Evolutionary conservation across 1,284 basidiomycete genomes (phyloP).

Genomic region (Ustilago nuda): DNA sequence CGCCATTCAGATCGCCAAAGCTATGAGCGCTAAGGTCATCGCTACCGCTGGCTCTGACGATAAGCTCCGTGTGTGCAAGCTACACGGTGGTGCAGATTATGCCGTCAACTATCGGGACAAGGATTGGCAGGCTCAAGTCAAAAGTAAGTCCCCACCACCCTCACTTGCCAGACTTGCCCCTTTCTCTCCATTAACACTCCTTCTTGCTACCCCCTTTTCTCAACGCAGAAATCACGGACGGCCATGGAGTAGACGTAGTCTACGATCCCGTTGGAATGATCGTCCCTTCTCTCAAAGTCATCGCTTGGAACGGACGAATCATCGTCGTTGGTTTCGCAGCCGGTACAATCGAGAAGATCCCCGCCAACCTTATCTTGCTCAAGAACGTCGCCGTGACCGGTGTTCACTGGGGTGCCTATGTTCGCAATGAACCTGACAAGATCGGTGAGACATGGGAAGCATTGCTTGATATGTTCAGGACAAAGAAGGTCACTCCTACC

Average conservation of each 20-base stretch:
- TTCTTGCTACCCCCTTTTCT: neutral
- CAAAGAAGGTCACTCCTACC: slow-evolving; percentile 78
- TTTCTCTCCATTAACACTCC: neutral
- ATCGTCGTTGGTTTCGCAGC: slow-evolving; percentile 80
- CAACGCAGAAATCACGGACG: slow-evolving; percentile 50
- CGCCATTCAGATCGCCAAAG: slow-evolving; percentile 66
- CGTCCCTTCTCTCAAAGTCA: slow-evolving; percentile 69
- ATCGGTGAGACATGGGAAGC: slow-evolving; percentile 80
- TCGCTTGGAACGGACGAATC: slow-evolving; percentile 91
- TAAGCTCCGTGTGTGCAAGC: slow-evolving; percentile 60
- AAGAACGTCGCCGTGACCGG: slow-evolving; percentile 78
- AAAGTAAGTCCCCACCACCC: slow-evolving; percentile 29
- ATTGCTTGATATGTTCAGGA: slow-evolving; percentile 79
- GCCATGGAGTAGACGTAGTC: slow-evolving; percentile 73
- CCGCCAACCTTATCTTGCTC: slow-evolving; percentile 84
- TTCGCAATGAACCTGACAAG: slow-evolving; percentile 75
- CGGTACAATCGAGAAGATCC: slow-evolving; percentile 64
- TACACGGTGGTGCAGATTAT: slow-evolving; percentile 58
- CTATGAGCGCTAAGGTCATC: slow-evolving; percentile 63
- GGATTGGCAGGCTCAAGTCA: slow-evolving; percentile 63
- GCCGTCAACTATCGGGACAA: slow-evolving; percentile 64
- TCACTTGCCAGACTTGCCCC: neutral
- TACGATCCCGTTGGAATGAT: slow-evolving; percentile 66
- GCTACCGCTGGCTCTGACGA: slow-evolving; percentile 61
- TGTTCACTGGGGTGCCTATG: slow-evolving; percentile 60